Evolutionary conservation across 345 rosid species (phyloP), one percentile per base, ranked within the genome.

Genomic region (Gossypium anomalum): DNA sequence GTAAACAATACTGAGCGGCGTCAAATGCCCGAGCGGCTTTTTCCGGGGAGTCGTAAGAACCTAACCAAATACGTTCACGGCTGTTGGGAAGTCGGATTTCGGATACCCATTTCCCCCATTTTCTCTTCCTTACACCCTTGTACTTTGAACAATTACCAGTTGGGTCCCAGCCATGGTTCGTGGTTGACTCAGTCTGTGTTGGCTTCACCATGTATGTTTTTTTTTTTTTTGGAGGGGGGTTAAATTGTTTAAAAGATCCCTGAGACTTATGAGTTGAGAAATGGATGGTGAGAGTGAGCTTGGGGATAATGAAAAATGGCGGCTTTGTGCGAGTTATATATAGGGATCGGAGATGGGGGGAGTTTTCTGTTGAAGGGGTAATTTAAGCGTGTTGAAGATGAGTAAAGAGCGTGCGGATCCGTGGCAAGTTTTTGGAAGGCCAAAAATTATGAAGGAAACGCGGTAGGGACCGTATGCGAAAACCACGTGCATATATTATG

Each of bases 21-120:
- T 94, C 98, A 49, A 94, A 94, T 2, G 98, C 98, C 82, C 92
- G 87, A 9, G 98, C 98, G 1, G 98, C 98, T 74, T 94, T 94
- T 77, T 87, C 88, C 0, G 97, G 81, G 0, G 89, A 69, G 66
- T 92, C 92, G 27, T 79, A 89, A 0, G 98, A 92, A 14, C 98
- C 98, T 10, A 94, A 72, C 98, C 98, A 94, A 43, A 94, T 94
- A 13, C 98, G 82, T 17, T 92, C 93, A 1, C 98, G 86, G 82
- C 97, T 88, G 65, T 94, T 90, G 0, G 98, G 98, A 1, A 94
- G 94, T 76, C 98, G 83, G 66, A 94, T 87, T 79, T 94, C 98
- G 1, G 97, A 90, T 73, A 94, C 98, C 94, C 94, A 94, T 69
- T 89, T 94, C 2, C 98, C 97, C 98, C 98, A 92, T 72, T 90